Conservation (phyloP, 148 eudicot species). For the Vaccinium darrowii region DNA sequence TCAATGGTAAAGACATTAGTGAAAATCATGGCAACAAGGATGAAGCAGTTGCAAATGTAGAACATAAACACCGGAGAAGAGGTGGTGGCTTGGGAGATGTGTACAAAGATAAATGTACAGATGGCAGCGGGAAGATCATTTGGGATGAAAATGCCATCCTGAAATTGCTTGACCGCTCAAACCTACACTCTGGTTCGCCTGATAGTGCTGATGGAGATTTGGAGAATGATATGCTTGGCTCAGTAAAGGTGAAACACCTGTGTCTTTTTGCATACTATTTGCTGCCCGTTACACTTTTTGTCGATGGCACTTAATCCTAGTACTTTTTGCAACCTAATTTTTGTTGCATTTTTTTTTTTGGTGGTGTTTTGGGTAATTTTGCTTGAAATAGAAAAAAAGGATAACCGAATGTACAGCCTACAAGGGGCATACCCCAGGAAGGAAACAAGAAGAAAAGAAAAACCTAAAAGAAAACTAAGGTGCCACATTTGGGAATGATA, state of each 20-base stretch:
- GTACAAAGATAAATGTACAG: constrained; percentile 87
- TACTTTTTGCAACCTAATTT: not conserved
- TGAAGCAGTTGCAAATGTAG: constrained; percentile 53
- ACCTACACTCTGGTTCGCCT: constrained; percentile 54
- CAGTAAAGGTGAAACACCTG: constrained; percentile 70
- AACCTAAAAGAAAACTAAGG: too few relatives aligned
- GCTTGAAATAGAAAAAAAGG: too few relatives aligned
- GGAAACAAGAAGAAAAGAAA: too few relatives aligned
- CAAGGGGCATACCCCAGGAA: too few relatives aligned
- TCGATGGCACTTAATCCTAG: not conserved
- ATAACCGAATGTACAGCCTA: too few relatives aligned
- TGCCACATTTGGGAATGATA: too few relatives aligned
- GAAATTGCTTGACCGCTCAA: constrained; percentile 95
- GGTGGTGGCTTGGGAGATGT: constrained; percentile 93
- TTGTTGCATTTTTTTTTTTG: not conserved
- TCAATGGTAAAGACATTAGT: constrained; percentile 42
- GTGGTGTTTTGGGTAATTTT: too few relatives aligned
- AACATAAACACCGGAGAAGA: constrained; percentile 65
- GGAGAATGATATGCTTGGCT: constrained; percentile 98
- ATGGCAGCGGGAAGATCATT: constrained; percentile 62
- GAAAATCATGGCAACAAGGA: constrained; percentile 53
- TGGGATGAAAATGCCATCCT: constrained; percentile 94
- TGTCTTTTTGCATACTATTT: not conserved
- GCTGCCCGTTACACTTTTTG: not conserved
- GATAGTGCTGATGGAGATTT: constrained; percentile 74